Conservation (phyloP, 768 basidiomycete species). For the Calvatia gigantea region DNA sequence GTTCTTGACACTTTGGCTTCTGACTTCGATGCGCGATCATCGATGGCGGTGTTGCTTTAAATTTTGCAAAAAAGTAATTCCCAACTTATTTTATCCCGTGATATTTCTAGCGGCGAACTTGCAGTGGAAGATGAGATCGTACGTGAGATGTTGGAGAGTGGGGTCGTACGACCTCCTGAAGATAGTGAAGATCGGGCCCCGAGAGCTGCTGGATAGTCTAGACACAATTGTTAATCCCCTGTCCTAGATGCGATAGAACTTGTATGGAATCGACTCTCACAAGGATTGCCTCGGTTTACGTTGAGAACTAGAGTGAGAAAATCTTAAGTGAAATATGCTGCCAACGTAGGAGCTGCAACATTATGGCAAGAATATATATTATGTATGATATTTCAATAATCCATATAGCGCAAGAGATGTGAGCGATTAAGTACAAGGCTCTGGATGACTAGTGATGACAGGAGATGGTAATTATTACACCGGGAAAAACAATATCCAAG, state of each 20-base stretch:
- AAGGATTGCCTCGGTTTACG: no score
- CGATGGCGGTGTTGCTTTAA: no score
- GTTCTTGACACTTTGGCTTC: not conserved
- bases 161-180: conserved; percentile 48
- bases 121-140: conserved; percentile 43
- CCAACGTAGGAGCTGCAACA: no score
- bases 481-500: no score
- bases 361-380: not conserved
- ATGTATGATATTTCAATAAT: not conserved
- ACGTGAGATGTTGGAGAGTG: conserved; percentile 51
- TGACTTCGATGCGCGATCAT: not conserved
- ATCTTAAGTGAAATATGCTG: no score
- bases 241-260: not conserved
- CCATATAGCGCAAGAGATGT: not conserved
- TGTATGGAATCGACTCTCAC: no score
- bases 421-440: no score
- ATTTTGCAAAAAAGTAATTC: no score
- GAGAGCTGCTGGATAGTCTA: conserved; percentile 19
- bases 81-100: no score
- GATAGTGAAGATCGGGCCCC: conserved; percentile 27
- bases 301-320: no score
- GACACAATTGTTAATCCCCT: not conserved
- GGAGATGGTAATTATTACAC: not conserved
- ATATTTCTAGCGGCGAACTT: conserved; percentile 47
- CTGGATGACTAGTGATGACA: not conserved